Evolutionary conservation across 2,329 filamentous ascomycete species (phyloP), one percentile per base, ranked within the genome.

Genomic region (Colletotrichum neosansevieriae): DNA sequence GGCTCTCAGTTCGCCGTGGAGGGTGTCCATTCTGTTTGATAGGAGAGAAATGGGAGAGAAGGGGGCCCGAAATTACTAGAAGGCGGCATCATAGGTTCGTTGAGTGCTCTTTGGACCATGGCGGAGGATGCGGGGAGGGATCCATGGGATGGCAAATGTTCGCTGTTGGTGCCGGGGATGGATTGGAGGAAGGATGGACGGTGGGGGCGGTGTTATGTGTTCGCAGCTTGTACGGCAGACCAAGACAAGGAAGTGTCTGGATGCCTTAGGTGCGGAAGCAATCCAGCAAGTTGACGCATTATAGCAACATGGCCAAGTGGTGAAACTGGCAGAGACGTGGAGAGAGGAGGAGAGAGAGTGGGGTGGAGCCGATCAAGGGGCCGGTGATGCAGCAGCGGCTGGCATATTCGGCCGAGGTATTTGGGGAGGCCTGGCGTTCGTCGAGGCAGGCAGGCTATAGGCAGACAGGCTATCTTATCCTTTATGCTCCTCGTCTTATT

Each of bases 1-100:
- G 54, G 65, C 65, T 68, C 49, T 49, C 65, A 38, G 15, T 54
- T 64, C 51, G 47, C 17, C 32, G 54, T 34, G 29, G 60, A 62
- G 58, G 53, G 49, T 65, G 45, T 32, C 34, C 15, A 13, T 15
- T 4, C 29, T 53, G 29, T 49, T 19, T 56, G 50, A 62, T 62
- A 53, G 58, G 58, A 53, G 38, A 47, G 24, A 24, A 24, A 24
- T 24, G 24, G 24, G 24, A 24, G 24, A 24, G 4, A 24, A 24
- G 24, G 24, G 24, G 24, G 24, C 24, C 24, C 24, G 24, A 24
- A 24, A 24, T 24, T 24, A 24, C 24, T 24, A 24, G 24, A 51
- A 58, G 51, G 24, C 64, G 51, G 53, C 47, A 32, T 32, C 59
- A 40, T 61, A 40, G 45, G 49, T 45, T 38, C 17, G 47, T 58